Evolutionary conservation across 2,329 filamentous ascomycete species (phyloP), one percentile per base, ranked within the genome.

Genomic region (Trichoderma sp.): DNA sequence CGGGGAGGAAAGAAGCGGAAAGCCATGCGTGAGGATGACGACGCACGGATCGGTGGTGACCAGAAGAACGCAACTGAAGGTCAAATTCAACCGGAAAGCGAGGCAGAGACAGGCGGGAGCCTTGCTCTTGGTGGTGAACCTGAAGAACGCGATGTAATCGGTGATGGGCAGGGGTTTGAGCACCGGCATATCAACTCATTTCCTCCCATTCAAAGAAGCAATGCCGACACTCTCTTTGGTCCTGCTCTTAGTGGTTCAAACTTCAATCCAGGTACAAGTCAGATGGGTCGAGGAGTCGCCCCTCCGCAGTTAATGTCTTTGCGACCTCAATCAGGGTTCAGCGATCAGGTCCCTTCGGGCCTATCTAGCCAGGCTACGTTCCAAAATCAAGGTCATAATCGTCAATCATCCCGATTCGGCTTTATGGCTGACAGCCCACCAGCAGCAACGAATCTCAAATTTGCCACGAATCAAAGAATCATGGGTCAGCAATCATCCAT

Each of bases 61-160:
- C 86, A 86, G 24, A 88, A 90, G 75, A 87, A 89, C 35, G 84
- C 84, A 29, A 78, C 82, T 2, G 88, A 89, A 29, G 81, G 81
- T 3, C 81, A 82, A 6, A 88, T 88, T 64, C 82, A 85, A 4
- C 88, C 88, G 0, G 95, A 98, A 78, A 94, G 94, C 75, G 93
- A 93, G 75, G 91, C 91, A 1, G 95, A 97, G 83, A 93, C 93
- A 78, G 94, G 94, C 63, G 91, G 91, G 16, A 98, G 96, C 82
- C 88, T 97, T 75, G 95, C 97, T 75, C 88, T 98, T 21, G 96
- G 96, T 75, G 96, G 96, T 60, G 96, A 98, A 82, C 96, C 96
- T 0, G 96, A 98, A 82, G 95, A 97, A 78, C 89, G 90, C 77
- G 92, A 94, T 27, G 84, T 85, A 62, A 81, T 84, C 21, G 86